These are phyloP conservation scores for Clonostachys sp. DNA, from an alignment of 2,329 filamentous ascomycete species.

Conservation along the genomic window DNA sequence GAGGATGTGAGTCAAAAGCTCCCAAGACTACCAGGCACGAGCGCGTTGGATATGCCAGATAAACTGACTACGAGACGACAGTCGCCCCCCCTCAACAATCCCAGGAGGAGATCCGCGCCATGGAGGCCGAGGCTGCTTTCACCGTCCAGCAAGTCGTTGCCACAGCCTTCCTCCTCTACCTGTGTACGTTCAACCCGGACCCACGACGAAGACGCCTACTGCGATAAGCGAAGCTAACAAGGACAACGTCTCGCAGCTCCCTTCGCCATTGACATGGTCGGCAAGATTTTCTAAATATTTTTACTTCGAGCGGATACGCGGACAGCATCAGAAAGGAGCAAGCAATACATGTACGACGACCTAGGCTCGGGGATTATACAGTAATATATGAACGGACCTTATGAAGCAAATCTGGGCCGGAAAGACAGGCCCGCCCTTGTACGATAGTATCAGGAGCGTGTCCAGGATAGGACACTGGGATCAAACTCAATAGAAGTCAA, in stretches of 20 bases:
- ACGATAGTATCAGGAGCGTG: background rate
- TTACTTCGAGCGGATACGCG: no score
- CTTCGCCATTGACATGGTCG: constrained; percentile 50
- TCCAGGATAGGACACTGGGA: background rate
- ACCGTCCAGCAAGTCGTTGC: constrained; percentile 65
- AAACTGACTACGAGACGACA: constrained; percentile 17
- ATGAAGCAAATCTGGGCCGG: no score
- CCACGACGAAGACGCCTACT: background rate
- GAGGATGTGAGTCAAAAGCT: constrained; percentile 48
- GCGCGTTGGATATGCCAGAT: background rate
- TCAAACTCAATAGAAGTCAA: background rate
- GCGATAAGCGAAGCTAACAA: background rate
- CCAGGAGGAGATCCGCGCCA: constrained; percentile 63
- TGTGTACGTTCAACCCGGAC: constrained; percentile 53
- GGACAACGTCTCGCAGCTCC: constrained; percentile 35
- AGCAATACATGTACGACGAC: no score
- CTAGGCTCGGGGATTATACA: no score
- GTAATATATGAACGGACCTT: no score
- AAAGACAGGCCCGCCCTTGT: background rate
- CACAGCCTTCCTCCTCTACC: constrained; percentile 65
- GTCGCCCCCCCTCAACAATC: constrained; percentile 66
- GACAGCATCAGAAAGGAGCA: no score
- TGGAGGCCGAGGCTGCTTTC: constrained; percentile 63
- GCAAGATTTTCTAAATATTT: constrained; percentile 32
- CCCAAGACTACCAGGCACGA: background rate